Evolutionary conservation across 1,284 basidiomycete species (phyloP).

Genomic region (Earliella scabrosa): DNA sequence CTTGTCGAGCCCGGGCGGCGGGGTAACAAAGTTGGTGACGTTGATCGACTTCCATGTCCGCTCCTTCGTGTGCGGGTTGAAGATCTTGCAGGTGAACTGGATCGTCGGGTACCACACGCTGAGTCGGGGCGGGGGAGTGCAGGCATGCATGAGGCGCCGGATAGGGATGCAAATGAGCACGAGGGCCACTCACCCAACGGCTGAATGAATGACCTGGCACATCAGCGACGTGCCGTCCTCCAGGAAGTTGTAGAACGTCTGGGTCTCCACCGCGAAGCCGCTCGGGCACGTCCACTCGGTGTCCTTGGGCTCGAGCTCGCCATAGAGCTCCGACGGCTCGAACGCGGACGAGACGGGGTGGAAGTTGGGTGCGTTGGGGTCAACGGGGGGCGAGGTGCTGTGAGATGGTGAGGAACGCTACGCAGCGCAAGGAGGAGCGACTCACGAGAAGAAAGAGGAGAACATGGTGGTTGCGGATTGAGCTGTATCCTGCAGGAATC

Average conservation of each 20-base stretch:
- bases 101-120: slow-evolving; percentile 94
- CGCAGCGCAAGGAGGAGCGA: slow-evolving; percentile 27
- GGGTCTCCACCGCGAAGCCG: slow-evolving; percentile 94
- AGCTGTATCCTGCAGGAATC: slow-evolving; percentile 1
- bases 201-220: slow-evolving; percentile 95
- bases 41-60: slow-evolving; percentile 90
- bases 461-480: slow-evolving; percentile 53
- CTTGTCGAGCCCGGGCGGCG: slow-evolving; percentile 80
- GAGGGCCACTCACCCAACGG: slow-evolving; percentile 78
- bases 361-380: slow-evolving; percentile 76
- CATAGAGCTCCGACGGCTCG: slow-evolving; percentile 62
- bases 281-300: slow-evolving; percentile 83
- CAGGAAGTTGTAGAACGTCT: slow-evolving; percentile 86
- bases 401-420: slow-evolving; percentile 21
- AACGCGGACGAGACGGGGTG: slow-evolving; percentile 71
- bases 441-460: slow-evolving; percentile 74
- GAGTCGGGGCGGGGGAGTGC: slow-evolving; percentile 8
- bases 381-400: slow-evolving; percentile 57
- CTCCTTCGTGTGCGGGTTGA: slow-evolving; percentile 81
- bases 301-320: slow-evolving; percentile 74
- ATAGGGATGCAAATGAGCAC: neutral
- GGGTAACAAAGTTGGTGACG: slow-evolving; percentile 82
- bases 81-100: slow-evolving; percentile 94
- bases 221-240: slow-evolving; percentile 85
- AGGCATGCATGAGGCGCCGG: neutral